Evolutionary conservation across 73 alveolate genomes (phyloP).

Genomic region (Paramecium tetraurelia): DNA sequence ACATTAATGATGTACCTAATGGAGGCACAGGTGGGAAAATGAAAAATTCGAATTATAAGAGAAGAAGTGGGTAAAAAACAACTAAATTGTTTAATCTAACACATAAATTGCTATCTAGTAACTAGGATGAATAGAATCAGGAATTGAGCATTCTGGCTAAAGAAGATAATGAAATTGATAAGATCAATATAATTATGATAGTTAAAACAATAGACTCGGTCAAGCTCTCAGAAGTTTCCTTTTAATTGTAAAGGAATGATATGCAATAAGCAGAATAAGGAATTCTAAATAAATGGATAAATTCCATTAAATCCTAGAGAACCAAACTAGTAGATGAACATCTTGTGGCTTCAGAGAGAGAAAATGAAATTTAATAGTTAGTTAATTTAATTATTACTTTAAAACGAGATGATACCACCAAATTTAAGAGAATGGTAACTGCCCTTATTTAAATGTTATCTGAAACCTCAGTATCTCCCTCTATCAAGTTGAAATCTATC

Average conservation of each 20-base stretch:
- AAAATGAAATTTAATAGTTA: constrained; percentile 10
- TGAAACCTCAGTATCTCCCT: neutral
- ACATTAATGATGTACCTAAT: neutral
- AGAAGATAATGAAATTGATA: neutral
- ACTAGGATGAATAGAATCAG: neutral
- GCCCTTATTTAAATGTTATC: constrained; percentile 36
- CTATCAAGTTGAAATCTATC: constrained; percentile 45
- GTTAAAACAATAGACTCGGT: neutral
- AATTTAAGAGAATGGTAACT: constrained; percentile 35
- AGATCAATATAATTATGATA: neutral
- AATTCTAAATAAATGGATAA: neutral
- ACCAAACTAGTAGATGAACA: constrained; percentile 27
- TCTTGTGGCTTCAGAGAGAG: constrained; percentile 22
- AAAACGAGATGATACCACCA: constrained; percentile 1
- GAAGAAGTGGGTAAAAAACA: neutral
- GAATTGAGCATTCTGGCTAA: neutral
- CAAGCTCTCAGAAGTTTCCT: neutral
- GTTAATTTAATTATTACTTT: constrained; percentile 24
- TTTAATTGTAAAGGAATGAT: neutral
- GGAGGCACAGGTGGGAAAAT: neutral
- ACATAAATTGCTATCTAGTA: neutral
- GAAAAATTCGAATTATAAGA: neutral
- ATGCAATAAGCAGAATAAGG: neutral
- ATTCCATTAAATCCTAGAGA: neutral
- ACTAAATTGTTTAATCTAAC: neutral